A percentile compares a stretch with the other conserved stretches of the same genome.
Evolutionary conservation across 2,329 filamentous ascomycete genomes (phyloP).

Genomic region (Aureobasidium mangrovei): DNA sequence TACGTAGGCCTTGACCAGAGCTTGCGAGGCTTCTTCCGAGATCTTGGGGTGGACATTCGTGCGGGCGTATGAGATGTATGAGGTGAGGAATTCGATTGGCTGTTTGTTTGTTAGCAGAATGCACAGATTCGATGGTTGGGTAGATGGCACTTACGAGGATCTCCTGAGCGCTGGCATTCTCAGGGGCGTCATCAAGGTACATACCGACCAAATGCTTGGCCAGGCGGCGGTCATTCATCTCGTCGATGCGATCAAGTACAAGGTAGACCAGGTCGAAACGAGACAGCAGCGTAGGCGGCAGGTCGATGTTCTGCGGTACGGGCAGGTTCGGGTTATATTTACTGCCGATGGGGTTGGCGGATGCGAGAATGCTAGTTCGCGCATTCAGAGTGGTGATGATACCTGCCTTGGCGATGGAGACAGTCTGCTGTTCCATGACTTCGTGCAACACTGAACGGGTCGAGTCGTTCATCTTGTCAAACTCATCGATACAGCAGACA

Average conservation of each 20-base stretch:
- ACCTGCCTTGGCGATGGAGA: conserved; percentile 81
- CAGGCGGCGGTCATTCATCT: conserved; percentile 76
- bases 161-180: conserved; percentile 70
- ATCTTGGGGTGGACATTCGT: conserved; percentile 75
- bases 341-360: conserved; percentile 94
- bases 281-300: conserved; percentile 87
- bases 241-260: conserved; percentile 87
- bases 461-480: conserved; percentile 83
- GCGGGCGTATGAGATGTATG: conserved; percentile 95
- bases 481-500: conserved; percentile 80
- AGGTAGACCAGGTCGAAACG: conserved; percentile 97
- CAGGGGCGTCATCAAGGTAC: conserved; percentile 91
- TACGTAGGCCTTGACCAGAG: conserved; percentile 80
- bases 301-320: conserved; percentile 95
- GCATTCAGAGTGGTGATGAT: conserved; percentile 97
- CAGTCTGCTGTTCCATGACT: conserved; percentile 83
- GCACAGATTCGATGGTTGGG: background rate
- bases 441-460: conserved; percentile 78
- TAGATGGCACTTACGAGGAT: conserved; percentile 57
- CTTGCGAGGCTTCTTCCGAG: conserved; percentile 68
- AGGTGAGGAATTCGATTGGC: conserved; percentile 91
- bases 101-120: conserved; percentile 28
- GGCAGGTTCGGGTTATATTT: conserved; percentile 95
- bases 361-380: conserved; percentile 89
- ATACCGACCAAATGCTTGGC: conserved; percentile 90